A percentile compares a stretch with the other conserved stretches of the same genome.
Conservation (phyloP, 2,329 filamentous ascomycete genomes). For the Monilinia laxa region DNA sequence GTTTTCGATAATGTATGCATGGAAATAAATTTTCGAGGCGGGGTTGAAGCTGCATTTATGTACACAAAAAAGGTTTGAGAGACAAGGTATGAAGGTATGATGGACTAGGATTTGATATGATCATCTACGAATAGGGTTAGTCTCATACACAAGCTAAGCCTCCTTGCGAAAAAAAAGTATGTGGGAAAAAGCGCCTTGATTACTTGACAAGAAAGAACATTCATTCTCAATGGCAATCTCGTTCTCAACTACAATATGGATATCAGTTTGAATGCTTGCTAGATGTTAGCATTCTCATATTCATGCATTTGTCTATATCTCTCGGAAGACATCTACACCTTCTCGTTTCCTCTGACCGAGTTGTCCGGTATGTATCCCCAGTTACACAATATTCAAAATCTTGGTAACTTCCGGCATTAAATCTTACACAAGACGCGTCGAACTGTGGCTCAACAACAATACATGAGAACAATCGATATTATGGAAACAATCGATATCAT, state of each 20-base stretch:
- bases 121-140: not conserved
- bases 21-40: no score
- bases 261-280: not conserved
- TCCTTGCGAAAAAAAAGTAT: not conserved
- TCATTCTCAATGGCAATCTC: not conserved
- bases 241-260: not conserved
- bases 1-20: no score
- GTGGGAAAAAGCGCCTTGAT: not conserved
- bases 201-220: not conserved
- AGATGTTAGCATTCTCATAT: not conserved
- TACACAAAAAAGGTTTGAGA: not conserved
- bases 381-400: not conserved
- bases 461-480: not conserved
- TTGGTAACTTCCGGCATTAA: not conserved
- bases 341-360: not conserved
- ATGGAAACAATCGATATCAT: not conserved
- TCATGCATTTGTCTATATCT: not conserved
- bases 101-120: not conserved
- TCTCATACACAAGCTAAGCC: not conserved
- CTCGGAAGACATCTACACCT: not conserved
- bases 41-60: no score
- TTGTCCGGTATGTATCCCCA: no score
- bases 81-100: not conserved
- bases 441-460: not conserved
- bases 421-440: constrained; percentile 8